Evolutionary conservation across 2,329 filamentous ascomycete genomes (phyloP).

Genomic region (Leptosphaerulina australis): DNA sequence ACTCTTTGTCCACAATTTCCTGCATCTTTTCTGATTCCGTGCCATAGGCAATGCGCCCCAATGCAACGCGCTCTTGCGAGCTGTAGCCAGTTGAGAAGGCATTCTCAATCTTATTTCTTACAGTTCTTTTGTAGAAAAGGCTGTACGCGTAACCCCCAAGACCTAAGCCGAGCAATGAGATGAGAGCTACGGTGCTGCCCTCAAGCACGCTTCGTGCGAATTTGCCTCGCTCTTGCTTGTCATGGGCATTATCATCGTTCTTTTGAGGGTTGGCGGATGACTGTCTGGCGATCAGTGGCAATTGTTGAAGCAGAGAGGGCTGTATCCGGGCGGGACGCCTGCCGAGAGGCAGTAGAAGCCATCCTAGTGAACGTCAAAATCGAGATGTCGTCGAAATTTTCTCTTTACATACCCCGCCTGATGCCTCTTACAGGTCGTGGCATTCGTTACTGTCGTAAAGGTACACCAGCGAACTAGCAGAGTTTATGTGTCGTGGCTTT

Average conservation of each 20-base stretch:
- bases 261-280: neutral
- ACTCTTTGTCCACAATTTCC: constrained; percentile 56
- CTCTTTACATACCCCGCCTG: constrained; percentile 25
- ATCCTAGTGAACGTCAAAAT: constrained; percentile 25
- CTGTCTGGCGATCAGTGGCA: constrained; percentile 6
- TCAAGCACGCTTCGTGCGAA: constrained; percentile 43
- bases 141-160: constrained; percentile 45
- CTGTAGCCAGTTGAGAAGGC: constrained; percentile 44
- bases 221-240: constrained; percentile 35
- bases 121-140: constrained; percentile 40
- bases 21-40: constrained; percentile 33
- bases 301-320: constrained; percentile 19
- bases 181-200: constrained; percentile 44
- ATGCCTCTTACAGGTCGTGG: constrained; percentile 30
- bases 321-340: constrained; percentile 25
- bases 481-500: constrained; percentile 5
- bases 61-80: constrained; percentile 42
- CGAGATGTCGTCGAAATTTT: neutral
- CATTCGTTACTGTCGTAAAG: constrained; percentile 26
- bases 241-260: neutral
- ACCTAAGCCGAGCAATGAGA: constrained; percentile 42
- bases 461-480: constrained; percentile 1
- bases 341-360: constrained; percentile 38
- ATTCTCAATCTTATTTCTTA: constrained; percentile 43
- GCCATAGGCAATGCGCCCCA: constrained; percentile 41